Conservation (phyloP, 2,329 filamentous ascomycete genomes). For the Nemania sp. region DNA sequence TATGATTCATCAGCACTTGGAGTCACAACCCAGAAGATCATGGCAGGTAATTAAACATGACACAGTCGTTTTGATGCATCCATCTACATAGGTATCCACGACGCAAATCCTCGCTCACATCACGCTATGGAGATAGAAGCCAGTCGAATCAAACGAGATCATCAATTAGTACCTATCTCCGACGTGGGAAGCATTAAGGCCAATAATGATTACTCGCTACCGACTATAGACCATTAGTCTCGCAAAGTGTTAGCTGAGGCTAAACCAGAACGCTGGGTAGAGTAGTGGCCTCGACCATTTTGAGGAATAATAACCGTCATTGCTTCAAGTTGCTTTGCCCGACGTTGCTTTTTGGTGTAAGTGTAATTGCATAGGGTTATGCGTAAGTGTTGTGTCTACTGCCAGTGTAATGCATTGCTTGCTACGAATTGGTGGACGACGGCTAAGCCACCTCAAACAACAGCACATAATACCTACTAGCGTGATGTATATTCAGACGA, state of each 20-base stretch:
- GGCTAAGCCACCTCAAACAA: conserved; percentile 16
- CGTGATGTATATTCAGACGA: conserved; percentile 1
- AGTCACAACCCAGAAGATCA: conserved; percentile 20
- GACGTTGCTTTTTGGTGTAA: conserved; percentile 12
- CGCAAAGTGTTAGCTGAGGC: conserved; percentile 11
- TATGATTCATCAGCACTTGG: conserved; percentile 28
- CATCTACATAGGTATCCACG: no score
- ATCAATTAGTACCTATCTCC: neutral
- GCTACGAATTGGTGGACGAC: neutral
- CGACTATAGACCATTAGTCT: neutral
- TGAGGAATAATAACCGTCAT: neutral
- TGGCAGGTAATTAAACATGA: conserved; percentile 27
- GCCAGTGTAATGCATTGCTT: neutral
- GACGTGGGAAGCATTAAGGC: neutral
- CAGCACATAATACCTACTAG: conserved; percentile 1
- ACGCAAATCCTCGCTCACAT: no score
- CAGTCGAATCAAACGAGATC: conserved; percentile 1
- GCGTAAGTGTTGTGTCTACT: no score
- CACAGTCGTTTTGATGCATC: conserved; percentile 4
- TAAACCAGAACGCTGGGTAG: no score
- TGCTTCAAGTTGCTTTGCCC: no score
- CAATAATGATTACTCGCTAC: neutral
- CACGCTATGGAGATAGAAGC: no score
- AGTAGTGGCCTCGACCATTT: neutral
- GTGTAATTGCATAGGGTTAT: no score